Evolutionary conservation across 306 rosid species (phyloP), one percentile per base, ranked within the genome.

Genomic region (Fragaria ananassa): DNA sequence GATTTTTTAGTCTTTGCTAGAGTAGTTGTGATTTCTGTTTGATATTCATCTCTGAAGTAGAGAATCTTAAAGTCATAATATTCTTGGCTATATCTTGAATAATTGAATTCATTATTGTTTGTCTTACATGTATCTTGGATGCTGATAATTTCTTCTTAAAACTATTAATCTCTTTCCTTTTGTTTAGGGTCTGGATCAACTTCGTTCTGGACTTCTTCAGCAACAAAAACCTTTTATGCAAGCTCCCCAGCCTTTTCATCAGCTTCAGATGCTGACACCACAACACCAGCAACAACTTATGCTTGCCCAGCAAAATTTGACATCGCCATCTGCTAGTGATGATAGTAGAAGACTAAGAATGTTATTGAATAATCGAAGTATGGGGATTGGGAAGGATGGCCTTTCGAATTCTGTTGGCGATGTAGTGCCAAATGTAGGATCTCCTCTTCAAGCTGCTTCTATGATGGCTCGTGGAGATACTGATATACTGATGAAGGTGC

Each of bases 261-360:
- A 92, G 86, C 89, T 96, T 65, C 99, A 89, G 80, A 92, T 96
- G 99, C 81, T 96, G 90, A 80, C 99, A 17, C 96, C 96, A 11
- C 99, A 95, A 51, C 97, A 93, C 82, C 98, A 89, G 79, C 98
- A 93, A 61, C 97, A 93, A 80, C 88, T 96, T 72, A 71, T 96
- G 94, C 90, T 96, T 71, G 98, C 99, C 29, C 99, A 95, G 79
- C 99, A 89, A 81, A 91, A 83, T 84, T 76, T 96, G 85, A 85
- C 98, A 47, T 88, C 99, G 9, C 89, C 99, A 53, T 88, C 99
- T 77, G 87, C 81, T 35, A 86, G 83, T 74, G 99, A 96, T 68
- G 99, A 96, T 15, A 86, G 76, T 75, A 81, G 98, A 83, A 88
- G 98, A 79, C 82, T 92, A 66, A 89, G 99, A 88, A 88, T 92